Evolutionary conservation across 192 early-diverging fungal genomes (phyloP), one percentile per base, ranked within the genome.

Genomic region (Coemansia brasiliensis): DNA sequence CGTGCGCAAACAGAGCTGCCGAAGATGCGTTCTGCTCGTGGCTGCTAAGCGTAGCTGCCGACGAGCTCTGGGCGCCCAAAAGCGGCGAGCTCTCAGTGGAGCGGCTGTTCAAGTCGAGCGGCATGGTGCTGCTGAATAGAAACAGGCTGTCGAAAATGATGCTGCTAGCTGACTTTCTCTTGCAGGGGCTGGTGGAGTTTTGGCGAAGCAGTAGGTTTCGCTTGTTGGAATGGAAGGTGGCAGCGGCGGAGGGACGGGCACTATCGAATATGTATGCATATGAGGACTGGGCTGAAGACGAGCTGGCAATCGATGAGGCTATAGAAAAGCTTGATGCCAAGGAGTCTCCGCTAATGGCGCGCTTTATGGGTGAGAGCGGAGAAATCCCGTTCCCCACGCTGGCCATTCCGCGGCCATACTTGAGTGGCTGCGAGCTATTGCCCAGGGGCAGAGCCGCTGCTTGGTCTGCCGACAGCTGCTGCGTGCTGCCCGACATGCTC

Each of bases 231-330:
- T 25, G 39, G 15, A 26, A 51, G 13, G 26, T 26, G 22, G 49
- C 59, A 25, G 16, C 16, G 10, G 63, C 32, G 13, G 69, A 27
- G 5, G 64, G 56, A 1, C 74, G 67, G 13, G 68, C 74, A 37
- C 64, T 72, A 55, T 71, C 74, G 18, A 78, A 78, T 32, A 78
- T 52, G 29, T 78, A 78, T 6, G 74, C 65, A 58, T 78, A 78
- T 0, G 68, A 66, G n/a, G 74, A 78, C 24, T 53, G 55, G 3
- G 56, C 46, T 4, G 74, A 78, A 5, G 74, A 71, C 7, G 68
- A 63, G 22, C 67, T 71, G 13, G 53, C 58, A 0, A 62, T 5
- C 10, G 65, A 74, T 3, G 72, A 64, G 6, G 58, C 25, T 1
- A 44, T 53, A 5, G 64, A 78, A 20, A 64, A 55, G 11, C 39